A percentile compares a stretch with the other conserved stretches of the same genome.
Evolutionary conservation across 2,329 filamentous ascomycete species (phyloP).

Genomic region (Aspergillus sp.): DNA sequence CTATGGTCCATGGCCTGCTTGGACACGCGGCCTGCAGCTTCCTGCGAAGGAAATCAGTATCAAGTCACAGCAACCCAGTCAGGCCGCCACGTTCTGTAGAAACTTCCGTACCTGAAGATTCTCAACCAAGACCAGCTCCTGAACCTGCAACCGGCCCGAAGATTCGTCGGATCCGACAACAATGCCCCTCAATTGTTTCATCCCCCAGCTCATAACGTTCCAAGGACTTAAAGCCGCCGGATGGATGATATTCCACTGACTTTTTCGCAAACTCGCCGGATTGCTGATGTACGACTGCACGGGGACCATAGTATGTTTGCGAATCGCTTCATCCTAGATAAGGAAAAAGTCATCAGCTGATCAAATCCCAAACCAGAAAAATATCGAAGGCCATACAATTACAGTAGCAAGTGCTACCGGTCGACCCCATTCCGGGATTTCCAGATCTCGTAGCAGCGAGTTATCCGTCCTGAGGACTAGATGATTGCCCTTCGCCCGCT

Average conservation of each 20-base stretch:
- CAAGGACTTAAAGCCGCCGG: conserved; percentile 54
- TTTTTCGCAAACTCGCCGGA: conserved; percentile 66
- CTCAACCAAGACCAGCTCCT: conserved; percentile 45
- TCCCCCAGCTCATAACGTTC: conserved; percentile 69
- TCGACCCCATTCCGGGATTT: conserved; percentile 72
- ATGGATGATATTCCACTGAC: conserved; percentile 55
- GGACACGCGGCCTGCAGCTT: conserved; percentile 52
- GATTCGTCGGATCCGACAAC: conserved; percentile 45
- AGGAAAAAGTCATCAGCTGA: not conserved
- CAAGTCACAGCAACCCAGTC: conserved; percentile 13
- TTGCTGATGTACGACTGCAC: conserved; percentile 62
- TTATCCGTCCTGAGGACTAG: conserved; percentile 53
- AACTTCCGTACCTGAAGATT: conserved; percentile 52
- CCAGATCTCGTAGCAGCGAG: conserved; percentile 64
- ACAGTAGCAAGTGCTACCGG: conserved; percentile 78
- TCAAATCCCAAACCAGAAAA: too few species aligned
- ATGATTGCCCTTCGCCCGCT: conserved; percentile 37
- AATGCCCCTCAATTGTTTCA: conserved; percentile 60
- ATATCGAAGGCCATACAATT: conserved; percentile 44
- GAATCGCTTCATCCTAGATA: conserved; percentile 61
- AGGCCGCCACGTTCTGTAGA: not conserved
- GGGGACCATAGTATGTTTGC: conserved; percentile 64
- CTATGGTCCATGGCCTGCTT: conserved; percentile 40
- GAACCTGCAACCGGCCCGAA: conserved; percentile 31
- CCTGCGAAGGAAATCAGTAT: conserved; percentile 21